Conservation (phyloP, 2,329 filamentous ascomycete species). For the Microascus cirrosus region DNA sequence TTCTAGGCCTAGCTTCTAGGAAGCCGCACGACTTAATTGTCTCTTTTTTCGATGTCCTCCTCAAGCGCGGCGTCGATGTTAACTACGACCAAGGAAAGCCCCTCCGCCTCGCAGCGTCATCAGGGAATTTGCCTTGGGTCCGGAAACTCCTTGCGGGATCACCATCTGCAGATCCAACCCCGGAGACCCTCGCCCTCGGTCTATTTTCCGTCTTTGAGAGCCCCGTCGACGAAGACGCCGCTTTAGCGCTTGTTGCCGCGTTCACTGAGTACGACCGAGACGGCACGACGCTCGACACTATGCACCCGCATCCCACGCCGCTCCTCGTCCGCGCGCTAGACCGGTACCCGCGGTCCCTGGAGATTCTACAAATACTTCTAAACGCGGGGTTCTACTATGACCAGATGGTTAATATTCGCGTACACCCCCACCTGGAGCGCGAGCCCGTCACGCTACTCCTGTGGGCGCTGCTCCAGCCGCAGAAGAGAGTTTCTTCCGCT, state of each 20-base stretch:
- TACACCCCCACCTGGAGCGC: constrained; percentile 34
- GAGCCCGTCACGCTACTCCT: constrained; percentile 46
- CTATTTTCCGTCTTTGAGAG: constrained; percentile 47
- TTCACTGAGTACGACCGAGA: constrained; percentile 39
- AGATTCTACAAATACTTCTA: constrained; percentile 39
- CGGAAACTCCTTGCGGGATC: constrained; percentile 35
- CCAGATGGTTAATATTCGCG: constrained; percentile 29
- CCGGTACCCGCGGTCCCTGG: constrained; percentile 42
- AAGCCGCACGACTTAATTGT: constrained; percentile 27
- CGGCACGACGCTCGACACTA: constrained; percentile 36
- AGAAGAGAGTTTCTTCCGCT: constrained; percentile 48
- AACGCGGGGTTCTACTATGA: constrained; percentile 50
- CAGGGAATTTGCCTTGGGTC: constrained; percentile 37
- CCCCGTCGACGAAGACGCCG: constrained; percentile 34
- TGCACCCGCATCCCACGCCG: constrained; percentile 31
- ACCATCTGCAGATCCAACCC: constrained; percentile 22
- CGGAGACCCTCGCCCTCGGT: constrained; percentile 36
- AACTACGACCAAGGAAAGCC: constrained; percentile 42
- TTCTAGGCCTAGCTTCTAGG: constrained; percentile 29
- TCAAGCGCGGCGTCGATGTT: constrained; percentile 29
- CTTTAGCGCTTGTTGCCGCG: constrained; percentile 36
- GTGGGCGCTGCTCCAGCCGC: constrained; percentile 52
- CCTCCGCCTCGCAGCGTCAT: constrained; percentile 40
- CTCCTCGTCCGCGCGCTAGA: constrained; percentile 40
- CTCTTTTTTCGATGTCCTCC: constrained; percentile 27